Conservation (phyloP, 1,139 yeast species). For the Pichia sp. region DNA sequence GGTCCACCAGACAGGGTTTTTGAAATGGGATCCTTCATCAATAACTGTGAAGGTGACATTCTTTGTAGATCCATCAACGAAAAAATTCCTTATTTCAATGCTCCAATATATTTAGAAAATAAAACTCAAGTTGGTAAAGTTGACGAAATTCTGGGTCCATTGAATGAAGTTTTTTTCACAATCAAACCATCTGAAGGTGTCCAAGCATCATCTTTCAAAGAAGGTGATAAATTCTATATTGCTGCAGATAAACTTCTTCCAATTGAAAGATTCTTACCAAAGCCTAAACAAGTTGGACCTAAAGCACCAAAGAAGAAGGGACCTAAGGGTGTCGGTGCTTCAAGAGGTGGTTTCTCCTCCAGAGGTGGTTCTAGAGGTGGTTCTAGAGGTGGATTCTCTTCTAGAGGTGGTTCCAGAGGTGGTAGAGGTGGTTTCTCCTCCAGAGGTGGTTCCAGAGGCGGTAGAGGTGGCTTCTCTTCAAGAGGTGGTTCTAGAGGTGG, state of each 20-base stretch:
- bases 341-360: slow-evolving; percentile 32
- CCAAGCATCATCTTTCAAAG: slow-evolving; percentile 85
- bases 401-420: slow-evolving; percentile 33
- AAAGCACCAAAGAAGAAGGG: slow-evolving; percentile 67
- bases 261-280: slow-evolving; percentile 89
- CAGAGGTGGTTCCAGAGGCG: slow-evolving; percentile 32
- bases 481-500: slow-evolving; percentile 32
- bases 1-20: slow-evolving; percentile 93
- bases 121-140: slow-evolving; percentile 95
- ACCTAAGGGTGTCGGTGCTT: slow-evolving; percentile 32
- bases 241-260: slow-evolving; percentile 95
- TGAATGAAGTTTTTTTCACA: slow-evolving; percentile 94
- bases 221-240: slow-evolving; percentile 92
- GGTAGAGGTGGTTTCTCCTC: slow-evolving; percentile 16
- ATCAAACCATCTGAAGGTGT: slow-evolving; percentile 95
- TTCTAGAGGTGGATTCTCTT: slow-evolving; percentile 27
- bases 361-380: slow-evolving; percentile 26
- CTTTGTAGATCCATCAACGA: slow-evolving; percentile 92
- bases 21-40: slow-evolving; percentile 91
- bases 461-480: slow-evolving; percentile 16
- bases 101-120: slow-evolving; percentile 95
- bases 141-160: slow-evolving; percentile 95
- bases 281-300: slow-evolving; percentile 75
- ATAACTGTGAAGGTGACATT: slow-evolving; percentile 94
- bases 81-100: slow-evolving; percentile 96